phyloP scores from a whole-genome alignment of 2,329 filamentous ascomycete species.

The Knoxdaviesia capensis region DNA sequence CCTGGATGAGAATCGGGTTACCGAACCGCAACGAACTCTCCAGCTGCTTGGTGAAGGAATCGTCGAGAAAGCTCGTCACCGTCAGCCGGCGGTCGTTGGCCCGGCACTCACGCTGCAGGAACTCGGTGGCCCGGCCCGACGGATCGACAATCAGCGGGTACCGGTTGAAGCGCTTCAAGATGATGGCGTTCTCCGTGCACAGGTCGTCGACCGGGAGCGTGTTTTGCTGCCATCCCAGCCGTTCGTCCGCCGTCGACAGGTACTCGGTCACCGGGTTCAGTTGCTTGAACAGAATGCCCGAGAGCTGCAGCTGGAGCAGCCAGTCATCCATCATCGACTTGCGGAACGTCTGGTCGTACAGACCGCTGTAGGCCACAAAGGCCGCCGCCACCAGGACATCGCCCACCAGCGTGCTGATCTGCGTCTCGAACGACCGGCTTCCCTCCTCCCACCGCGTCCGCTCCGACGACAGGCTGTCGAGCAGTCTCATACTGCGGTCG shows the following conservation, averaged over 20 bases:
- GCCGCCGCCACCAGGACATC: constrained; percentile 93
- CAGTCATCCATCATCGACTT: constrained; percentile 97
- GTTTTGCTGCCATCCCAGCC: constrained; percentile 87
- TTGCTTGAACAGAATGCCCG: constrained; percentile 82
- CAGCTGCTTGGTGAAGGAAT: constrained; percentile 93
- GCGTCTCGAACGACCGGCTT: constrained; percentile 94
- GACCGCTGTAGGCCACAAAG: constrained; percentile 88
- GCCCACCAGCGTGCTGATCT: constrained; percentile 89
- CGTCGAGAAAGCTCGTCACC: constrained; percentile 93
- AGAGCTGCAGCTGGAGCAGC: constrained; percentile 79
- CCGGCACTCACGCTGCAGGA: constrained; percentile 85
- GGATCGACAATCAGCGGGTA: constrained; percentile 98
- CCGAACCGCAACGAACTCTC: constrained; percentile 94
- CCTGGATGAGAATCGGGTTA: constrained; percentile 95
- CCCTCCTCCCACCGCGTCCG: constrained; percentile 87
- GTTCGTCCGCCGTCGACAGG: constrained; percentile 86
- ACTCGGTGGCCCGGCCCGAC: constrained; percentile 84
- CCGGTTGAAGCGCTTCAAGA: constrained; percentile 92
- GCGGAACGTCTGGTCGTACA: constrained; percentile 95
- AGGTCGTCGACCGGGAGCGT: constrained; percentile 87
- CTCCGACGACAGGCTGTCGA: constrained; percentile 90
- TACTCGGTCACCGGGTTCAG: constrained; percentile 94
- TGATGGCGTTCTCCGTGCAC: constrained; percentile 95
- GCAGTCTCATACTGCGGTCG: constrained; percentile 78
- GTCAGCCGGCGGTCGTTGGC: constrained; percentile 59